Conservation (phyloP, 805 yeast species). For the Metschnikowia koreensis region DNA sequence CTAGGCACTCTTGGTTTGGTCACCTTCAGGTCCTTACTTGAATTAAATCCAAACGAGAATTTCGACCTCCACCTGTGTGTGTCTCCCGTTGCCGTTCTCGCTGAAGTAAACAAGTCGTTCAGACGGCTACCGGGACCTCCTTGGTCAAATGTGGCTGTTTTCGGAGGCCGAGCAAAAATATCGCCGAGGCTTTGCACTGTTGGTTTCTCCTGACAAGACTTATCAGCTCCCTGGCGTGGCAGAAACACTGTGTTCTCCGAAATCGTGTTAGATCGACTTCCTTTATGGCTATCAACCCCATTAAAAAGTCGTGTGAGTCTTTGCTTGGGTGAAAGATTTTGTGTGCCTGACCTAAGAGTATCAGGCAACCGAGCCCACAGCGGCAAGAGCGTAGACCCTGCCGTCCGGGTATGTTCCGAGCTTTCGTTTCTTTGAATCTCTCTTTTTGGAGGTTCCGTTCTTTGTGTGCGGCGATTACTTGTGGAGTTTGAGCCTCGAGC, state of each 20-base stretch:
- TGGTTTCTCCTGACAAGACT: slow-evolving; percentile 5
- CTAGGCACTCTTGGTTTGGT: background rate
- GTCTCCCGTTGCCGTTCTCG: background rate
- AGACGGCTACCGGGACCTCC: background rate
- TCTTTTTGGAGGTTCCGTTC: background rate
- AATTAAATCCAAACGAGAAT: slow-evolving; percentile 1
- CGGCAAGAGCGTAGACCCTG: slow-evolving; percentile 10
- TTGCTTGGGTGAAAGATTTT: slow-evolving; percentile 6
- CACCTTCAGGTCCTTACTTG: slow-evolving; percentile 4
- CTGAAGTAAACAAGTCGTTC: background rate
- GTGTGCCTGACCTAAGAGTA: background rate
- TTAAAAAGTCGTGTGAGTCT: slow-evolving; percentile 8
- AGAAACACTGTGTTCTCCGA: slow-evolving; percentile 8
- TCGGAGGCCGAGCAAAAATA: background rate
- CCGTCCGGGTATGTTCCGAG: slow-evolving; percentile 1
- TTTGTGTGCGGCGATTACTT: background rate
- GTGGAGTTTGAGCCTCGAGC: background rate
- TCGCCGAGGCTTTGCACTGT: slow-evolving; percentile 11
- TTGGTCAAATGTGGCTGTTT: background rate
- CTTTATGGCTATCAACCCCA: slow-evolving; percentile 1
- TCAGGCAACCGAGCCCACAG: slow-evolving; percentile 9
- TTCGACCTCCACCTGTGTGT: slow-evolving; percentile 1
- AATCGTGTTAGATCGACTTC: slow-evolving; percentile 2
- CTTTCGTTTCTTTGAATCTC: background rate
- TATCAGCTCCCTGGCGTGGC: slow-evolving; percentile 6